Percentiles rank a stretch among this genome's conserved stretches.
Evolutionary conservation across 1,284 basidiomycete species (phyloP).

Genomic region (Tausonia pullulans): DNA sequence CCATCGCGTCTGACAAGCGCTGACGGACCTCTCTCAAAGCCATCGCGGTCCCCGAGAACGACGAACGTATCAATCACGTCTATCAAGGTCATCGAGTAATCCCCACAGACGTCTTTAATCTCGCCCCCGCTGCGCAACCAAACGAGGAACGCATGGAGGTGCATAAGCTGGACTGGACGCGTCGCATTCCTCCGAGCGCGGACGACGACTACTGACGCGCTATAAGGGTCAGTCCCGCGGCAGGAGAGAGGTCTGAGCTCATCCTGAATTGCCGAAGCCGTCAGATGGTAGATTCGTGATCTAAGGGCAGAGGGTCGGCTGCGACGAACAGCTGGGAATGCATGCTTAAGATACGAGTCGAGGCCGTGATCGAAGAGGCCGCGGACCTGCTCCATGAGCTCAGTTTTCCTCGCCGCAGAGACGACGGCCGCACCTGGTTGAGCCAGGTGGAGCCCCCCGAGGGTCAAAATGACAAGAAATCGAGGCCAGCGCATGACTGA

Average conservation of each 20-base stretch:
- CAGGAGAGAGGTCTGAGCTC: slow-evolving; percentile 82
- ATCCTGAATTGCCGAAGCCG: slow-evolving; percentile 35
- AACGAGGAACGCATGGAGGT: background rate
- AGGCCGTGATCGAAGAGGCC: slow-evolving; percentile 75
- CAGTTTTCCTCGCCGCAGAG: background rate
- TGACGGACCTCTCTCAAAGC: slow-evolving; percentile 44
- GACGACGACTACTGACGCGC: slow-evolving; percentile 46
- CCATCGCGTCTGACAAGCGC: too few relatives aligned
- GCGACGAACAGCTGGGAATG: slow-evolving; percentile 35
- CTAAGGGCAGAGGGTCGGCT: background rate
- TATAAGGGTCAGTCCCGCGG: slow-evolving; percentile 65
- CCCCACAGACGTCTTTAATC: slow-evolving; percentile 73
- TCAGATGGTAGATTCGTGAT: slow-evolving; percentile 39
- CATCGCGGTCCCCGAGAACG: slow-evolving; percentile 56
- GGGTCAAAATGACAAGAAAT: too few relatives aligned
- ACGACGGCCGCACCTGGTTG: too few relatives aligned
- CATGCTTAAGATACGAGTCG: slow-evolving; percentile 62
- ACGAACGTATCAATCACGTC: slow-evolving; percentile 73
- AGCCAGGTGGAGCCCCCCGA: too few relatives aligned
- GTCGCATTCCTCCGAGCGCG: slow-evolving; percentile 6
- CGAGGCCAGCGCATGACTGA: too few relatives aligned
- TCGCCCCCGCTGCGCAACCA: slow-evolving; percentile 43
- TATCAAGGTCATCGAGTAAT: slow-evolving; percentile 62
- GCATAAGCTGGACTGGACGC: background rate
- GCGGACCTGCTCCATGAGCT: slow-evolving; percentile 51